Percentiles rank a stretch among this genome's conserved stretches.
These are phyloP conservation scores for Gloeophyllum trabeum DNA, from an alignment of 768 basidiomycete species.

Conservation along the genomic window DNA sequence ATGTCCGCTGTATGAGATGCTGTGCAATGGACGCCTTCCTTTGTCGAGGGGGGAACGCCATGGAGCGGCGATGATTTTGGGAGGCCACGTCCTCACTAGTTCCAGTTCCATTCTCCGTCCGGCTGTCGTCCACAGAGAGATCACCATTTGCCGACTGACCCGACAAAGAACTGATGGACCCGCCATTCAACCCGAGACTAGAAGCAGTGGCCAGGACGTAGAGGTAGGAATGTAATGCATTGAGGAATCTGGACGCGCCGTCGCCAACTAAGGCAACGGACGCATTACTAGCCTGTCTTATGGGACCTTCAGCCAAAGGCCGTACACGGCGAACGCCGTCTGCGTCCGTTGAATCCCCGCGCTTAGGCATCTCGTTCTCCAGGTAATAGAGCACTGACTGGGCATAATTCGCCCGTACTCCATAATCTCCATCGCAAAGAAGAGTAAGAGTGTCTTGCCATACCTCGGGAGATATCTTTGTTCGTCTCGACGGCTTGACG, in stretches of 20 bases:
- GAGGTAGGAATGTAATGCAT: conserved; percentile 70
- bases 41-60: conserved; percentile 33
- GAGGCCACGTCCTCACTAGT: conserved; percentile 15
- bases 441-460: conserved; percentile 89
- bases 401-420: conserved; percentile 73
- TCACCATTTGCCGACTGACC: conserved; percentile 26
- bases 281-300: conserved; percentile 32
- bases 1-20: conserved; percentile 37
- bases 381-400: conserved; percentile 68
- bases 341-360: conserved; percentile 35
- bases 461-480: conserved; percentile 64
- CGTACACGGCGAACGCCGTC: conserved; percentile 36
- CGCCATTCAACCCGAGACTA: conserved; percentile 36
- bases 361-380: conserved; percentile 60
- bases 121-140: conserved; percentile 7
- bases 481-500: conserved; percentile 40
- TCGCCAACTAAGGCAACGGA: conserved; percentile 47
- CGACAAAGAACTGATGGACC: conserved; percentile 24
- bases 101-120: conserved; percentile 4
- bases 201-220: conserved; percentile 71
- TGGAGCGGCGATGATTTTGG: conserved; percentile 31
- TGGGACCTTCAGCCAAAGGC: conserved; percentile 35
- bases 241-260: conserved; percentile 57
- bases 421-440: conserved; percentile 67
- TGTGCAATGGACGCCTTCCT: conserved; percentile 47